These are phyloP conservation scores for Trichosporon inkin DNA, from an alignment of 1,284 basidiomycete genomes.

Conservation along the genomic window DNA sequence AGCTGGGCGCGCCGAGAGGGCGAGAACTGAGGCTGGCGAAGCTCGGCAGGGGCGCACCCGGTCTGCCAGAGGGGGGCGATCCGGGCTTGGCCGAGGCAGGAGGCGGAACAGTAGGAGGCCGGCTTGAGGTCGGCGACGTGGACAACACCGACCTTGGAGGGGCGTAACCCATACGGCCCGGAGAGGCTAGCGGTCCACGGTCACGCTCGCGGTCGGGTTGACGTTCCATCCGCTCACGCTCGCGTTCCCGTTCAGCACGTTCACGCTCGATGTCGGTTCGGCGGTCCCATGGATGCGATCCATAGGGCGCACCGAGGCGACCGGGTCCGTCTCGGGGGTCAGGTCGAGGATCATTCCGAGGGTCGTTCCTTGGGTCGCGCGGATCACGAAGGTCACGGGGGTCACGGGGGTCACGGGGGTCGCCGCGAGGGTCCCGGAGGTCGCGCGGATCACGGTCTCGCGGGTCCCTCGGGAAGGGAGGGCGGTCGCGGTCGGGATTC, in stretches of 20 bases:
- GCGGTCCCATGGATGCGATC: constrained; percentile 4
- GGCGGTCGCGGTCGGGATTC: constrained; percentile 5
- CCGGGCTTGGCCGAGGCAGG: constrained; percentile 10
- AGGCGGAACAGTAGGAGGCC: constrained; percentile 12
- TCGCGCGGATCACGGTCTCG: constrained; percentile 3
- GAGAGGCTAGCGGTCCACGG: constrained; percentile 4
- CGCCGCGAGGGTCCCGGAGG: neutral
- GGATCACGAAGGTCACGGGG: constrained; percentile 1
- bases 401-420: neutral
- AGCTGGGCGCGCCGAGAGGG: constrained; percentile 13
- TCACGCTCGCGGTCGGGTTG: constrained; percentile 7
- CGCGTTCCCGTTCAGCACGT: constrained; percentile 16
- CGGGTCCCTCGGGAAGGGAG: constrained; percentile 7
- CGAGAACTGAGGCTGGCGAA: constrained; percentile 17
- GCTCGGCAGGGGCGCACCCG: constrained; percentile 11
- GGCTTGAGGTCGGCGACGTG: constrained; percentile 20
- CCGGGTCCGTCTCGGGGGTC: constrained; percentile 3
- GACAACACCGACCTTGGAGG: constrained; percentile 13
- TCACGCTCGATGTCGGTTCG: constrained; percentile 20
- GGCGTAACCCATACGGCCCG: constrained; percentile 4
- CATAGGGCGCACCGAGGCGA: neutral
- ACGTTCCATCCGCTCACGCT: constrained; percentile 8
- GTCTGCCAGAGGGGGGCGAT: neutral
- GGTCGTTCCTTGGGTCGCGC: constrained; percentile 3
- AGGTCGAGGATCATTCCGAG: constrained; percentile 2